phyloP scores from a whole-genome alignment of 768 basidiomycete genomes.

The Rhizopogon vesiculosus region DNA sequence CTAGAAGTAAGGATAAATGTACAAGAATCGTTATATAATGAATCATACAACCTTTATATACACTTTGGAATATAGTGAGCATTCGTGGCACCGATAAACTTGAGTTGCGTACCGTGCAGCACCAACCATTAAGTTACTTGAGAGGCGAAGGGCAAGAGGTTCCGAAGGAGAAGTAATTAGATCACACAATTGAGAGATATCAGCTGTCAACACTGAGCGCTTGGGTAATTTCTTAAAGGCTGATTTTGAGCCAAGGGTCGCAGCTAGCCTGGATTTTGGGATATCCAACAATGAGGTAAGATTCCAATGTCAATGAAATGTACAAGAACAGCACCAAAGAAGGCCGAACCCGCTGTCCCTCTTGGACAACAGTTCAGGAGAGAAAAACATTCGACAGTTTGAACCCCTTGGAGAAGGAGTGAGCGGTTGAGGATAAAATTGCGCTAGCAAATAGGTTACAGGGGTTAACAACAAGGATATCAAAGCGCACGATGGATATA shows the following conservation, averaged over 20 bases:
- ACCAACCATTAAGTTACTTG: slow-evolving; percentile 87
- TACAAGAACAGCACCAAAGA: slow-evolving; percentile 54
- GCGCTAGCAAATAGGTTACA: slow-evolving; percentile 1
- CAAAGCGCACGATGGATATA: not conserved
- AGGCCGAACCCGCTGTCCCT: slow-evolving; percentile 87
- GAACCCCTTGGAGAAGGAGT: not conserved
- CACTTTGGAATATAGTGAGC: slow-evolving; percentile 22
- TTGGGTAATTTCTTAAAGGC: slow-evolving; percentile 79
- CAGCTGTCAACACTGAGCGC: slow-evolving; percentile 78
- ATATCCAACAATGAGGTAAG: not conserved
- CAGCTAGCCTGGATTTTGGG: slow-evolving; percentile 67
- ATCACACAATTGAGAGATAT: slow-evolving; percentile 76
- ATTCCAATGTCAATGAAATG: not conserved
- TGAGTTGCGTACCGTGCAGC: slow-evolving; percentile 64
- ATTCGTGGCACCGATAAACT: not conserved
- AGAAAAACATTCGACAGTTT: slow-evolving; percentile 69
- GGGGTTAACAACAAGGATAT: slow-evolving; percentile 2
- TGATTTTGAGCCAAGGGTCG: slow-evolving; percentile 86
- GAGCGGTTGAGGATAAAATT: not conserved
- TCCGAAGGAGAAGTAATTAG: slow-evolving; percentile 81
- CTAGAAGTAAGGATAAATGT: slow-evolving; percentile 30
- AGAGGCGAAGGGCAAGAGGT: slow-evolving; percentile 80
- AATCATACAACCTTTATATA: slow-evolving; percentile 41
- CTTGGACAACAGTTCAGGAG: slow-evolving; percentile 72
- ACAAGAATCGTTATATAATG: not conserved